phyloP scores from a whole-genome alignment of 768 basidiomycete species.

The Suillus occidentalis region DNA sequence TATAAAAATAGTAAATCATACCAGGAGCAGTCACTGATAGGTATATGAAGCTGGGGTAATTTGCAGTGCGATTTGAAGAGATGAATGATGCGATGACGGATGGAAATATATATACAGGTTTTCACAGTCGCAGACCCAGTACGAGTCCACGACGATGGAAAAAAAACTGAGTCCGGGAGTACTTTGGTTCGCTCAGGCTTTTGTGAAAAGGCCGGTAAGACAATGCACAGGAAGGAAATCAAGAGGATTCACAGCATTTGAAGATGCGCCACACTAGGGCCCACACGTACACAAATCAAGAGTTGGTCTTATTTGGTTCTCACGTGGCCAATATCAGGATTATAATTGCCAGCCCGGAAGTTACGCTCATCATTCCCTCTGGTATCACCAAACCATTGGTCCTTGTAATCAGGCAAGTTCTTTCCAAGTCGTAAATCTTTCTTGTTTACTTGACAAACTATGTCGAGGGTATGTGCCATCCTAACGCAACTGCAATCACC shows the following conservation, averaged over 20 bases:
- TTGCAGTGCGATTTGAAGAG: neutral
- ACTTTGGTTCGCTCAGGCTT: neutral
- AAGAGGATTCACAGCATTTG: neutral
- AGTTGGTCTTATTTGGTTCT: conserved; percentile 29
- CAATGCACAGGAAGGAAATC: neutral
- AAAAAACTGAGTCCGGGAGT: neutral
- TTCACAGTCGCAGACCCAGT: neutral
- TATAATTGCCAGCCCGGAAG: conserved; percentile 5
- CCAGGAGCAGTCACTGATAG: neutral
- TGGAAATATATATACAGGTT: neutral
- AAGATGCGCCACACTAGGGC: neutral
- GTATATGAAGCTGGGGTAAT: neutral
- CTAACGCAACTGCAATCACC: neutral
- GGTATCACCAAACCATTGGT: conserved; percentile 1
- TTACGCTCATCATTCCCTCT: conserved; percentile 7
- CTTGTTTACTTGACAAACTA: conserved; percentile 14
- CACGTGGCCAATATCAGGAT: conserved; percentile 11
- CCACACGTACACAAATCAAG: too few relatives aligned
- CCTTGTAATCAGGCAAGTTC: neutral
- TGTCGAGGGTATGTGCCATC: conserved; percentile 30
- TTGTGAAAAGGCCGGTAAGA: neutral
- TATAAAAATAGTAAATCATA: neutral
- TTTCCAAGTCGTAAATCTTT: neutral
- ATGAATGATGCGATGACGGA: neutral
- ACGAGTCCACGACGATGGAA: neutral